These are phyloP conservation scores for Wickerhamiella sergipiensis DNA, from an alignment of 805 yeast species.

Conservation along the genomic window DNA sequence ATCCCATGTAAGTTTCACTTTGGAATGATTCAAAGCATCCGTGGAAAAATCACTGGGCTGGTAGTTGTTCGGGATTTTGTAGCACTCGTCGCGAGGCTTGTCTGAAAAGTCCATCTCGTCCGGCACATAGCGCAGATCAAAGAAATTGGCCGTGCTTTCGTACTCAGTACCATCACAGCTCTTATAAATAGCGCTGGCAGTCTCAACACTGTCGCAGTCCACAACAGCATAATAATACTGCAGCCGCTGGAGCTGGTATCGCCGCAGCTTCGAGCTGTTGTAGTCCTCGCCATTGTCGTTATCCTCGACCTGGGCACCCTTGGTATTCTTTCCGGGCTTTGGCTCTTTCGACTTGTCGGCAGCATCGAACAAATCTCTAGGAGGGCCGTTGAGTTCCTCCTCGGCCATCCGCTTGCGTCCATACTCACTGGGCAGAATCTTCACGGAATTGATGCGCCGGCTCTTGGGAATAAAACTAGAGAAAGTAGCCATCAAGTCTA, in stretches of 20 bases:
- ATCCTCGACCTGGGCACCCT: slow-evolving; percentile 33
- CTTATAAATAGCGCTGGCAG: slow-evolving; percentile 65
- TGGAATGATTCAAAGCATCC: slow-evolving; percentile 91
- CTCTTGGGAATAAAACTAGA: slow-evolving; percentile 68
- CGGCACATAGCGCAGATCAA: slow-evolving; percentile 86
- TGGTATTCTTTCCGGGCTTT: slow-evolving; percentile 16
- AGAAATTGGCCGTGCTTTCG: slow-evolving; percentile 88
- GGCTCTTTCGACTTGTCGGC: slow-evolving; percentile 26
- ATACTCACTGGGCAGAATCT: slow-evolving; percentile 76
- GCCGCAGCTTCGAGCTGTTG: slow-evolving; percentile 69
- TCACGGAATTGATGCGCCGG: slow-evolving; percentile 54
- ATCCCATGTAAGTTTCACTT: slow-evolving; percentile 95
- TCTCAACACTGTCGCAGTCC: slow-evolving; percentile 55
- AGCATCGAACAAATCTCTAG: slow-evolving; percentile 59
- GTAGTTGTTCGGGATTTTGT: slow-evolving; percentile 59
- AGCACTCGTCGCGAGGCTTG: slow-evolving; percentile 60
- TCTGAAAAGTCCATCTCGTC: slow-evolving; percentile 74
- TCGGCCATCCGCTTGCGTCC: slow-evolving; percentile 85
- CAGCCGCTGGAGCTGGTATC: slow-evolving; percentile 83
- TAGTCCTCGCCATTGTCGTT: slow-evolving; percentile 70
- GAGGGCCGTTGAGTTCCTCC: slow-evolving; percentile 89
- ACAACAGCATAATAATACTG: slow-evolving; percentile 90
- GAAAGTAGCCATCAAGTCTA: slow-evolving; percentile 81
- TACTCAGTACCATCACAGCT: slow-evolving; percentile 91
- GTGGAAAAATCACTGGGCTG: slow-evolving; percentile 76